Base-by-base conservation (phyloP, 2,329 filamentous ascomycete genomes). In the Albifimbria verrucaria region DNA sequence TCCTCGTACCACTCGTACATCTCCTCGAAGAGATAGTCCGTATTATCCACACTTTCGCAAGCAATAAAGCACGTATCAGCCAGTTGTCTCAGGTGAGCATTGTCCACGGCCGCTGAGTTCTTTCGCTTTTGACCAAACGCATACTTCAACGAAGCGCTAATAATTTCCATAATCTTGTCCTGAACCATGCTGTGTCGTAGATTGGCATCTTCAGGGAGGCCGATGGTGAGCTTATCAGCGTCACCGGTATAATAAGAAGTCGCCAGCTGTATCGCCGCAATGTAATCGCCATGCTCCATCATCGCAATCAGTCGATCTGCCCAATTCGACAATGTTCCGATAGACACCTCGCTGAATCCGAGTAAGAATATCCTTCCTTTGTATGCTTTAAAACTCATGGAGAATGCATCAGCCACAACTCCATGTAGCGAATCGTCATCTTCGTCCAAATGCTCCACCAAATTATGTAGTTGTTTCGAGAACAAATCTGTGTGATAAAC, bases 281-380 rank as follows among this genome's bases (percentile, higher is more conserved):
- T 89, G 65, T 96, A 96, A 70, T 97, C 92, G n/a, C 94, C 94
- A 52, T 92, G 85, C 68, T 97, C 92, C 90, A 99, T 97, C 61
- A 97, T 78, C 0, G 93, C 92, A 59, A 97, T 86, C 18, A 99
- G 77, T 41, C 94, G 82, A 69, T 99, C 94, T 2, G 94, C 93
- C 94, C 94, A 99, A 61, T 99, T 99, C 1, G 94, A 97, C 28
- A 99, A 73, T 4, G 89, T 89, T 2, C 94, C 94, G 47, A 97
- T 90, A 0, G 91, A 90, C 41, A 97, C 77, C 65, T 97, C 93
- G 65, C 93, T 94, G 73, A 93, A 92, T n/a, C 94, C 92, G 9
- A 99, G 78, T 4, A 97, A 75, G 65, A 99, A 99, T 32, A 97
- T 78, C 25, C 93, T 84, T 5, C 94, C 92, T 70, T 97, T 99